Base-by-base conservation (phyloP, 768 basidiomycete species). In the Naganishia antarctica region DNA sequence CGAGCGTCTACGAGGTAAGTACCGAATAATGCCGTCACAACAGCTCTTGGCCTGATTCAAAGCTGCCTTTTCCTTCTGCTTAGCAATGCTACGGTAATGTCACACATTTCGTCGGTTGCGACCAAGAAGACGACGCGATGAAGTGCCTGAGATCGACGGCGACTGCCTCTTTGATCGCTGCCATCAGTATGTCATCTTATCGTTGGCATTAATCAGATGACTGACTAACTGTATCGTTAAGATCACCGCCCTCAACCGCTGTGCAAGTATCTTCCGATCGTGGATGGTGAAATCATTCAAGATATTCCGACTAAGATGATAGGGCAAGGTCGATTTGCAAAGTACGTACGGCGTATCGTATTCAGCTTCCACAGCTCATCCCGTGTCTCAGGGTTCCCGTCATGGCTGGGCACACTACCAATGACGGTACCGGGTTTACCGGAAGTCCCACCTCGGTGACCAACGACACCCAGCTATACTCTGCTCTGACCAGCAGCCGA, bases 211-310 rank as follows among this genome's bases (percentile, higher is more conserved):
- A 3, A 6, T 31, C 2, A 25, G 12, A 44, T 28, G 60, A 29
- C 11, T 8, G 5, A 37, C 34, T 37, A 7, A 37, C 34, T 37
- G 28, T 4, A 26, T 3, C 18, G 23, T 3, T 29, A 41, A 66
- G 57, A 64, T 44, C 63, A 64, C 21, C 63, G 66, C 16, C 66
- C 66, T 21, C 66, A 69, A 43, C 66, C 69, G 23, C 37, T 60
- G 4, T 69, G 69, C 63, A 69, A 69, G 48, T 69, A 67, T 23
- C 64, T 69, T 8, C 69, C 69, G 2, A 65, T 69, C 29, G 37
- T 69, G 3, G 69, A 69, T 44, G 69, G 69, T n/a, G 23, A 46
- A 18, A 31, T 60, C 28, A 67, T 69, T 48, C 46, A 59, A 41
- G 60, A 67, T 37, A 61, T 61, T 25, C 69, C 69, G 3, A 65